phyloP scores from a whole-genome alignment of 495 filamentous ascomycete species.

The Melanomma pulvis-pyrius region DNA sequence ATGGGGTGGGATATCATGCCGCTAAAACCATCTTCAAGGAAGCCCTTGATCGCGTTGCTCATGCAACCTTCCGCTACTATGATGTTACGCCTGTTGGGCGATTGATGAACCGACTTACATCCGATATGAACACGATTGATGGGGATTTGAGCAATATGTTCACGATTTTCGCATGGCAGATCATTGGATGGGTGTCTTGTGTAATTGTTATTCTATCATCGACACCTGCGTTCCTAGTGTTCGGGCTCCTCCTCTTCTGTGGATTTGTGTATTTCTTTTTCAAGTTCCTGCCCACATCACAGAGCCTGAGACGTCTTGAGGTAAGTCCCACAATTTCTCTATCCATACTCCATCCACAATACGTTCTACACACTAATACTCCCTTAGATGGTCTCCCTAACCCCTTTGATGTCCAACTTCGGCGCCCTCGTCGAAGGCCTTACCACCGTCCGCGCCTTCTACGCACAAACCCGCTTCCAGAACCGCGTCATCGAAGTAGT shows the following conservation, averaged over 20 bases:
- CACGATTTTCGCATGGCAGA: conserved; percentile 63
- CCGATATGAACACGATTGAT: conserved; percentile 81
- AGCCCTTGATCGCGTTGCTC: conserved; percentile 68
- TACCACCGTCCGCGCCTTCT: conserved; percentile 73
- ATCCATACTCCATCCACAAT: neutral
- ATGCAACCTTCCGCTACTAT: conserved; percentile 84
- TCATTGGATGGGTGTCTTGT: conserved; percentile 70
- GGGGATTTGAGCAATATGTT: conserved; percentile 74
- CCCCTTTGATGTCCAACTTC: conserved; percentile 83
- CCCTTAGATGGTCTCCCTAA: conserved; percentile 69
- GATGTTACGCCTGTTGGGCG: conserved; percentile 82
- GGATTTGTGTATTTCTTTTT: conserved; percentile 70
- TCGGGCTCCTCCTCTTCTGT: conserved; percentile 64
- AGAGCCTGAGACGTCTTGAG: conserved; percentile 77
- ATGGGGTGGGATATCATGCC: conserved; percentile 72
- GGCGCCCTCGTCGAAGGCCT: conserved; percentile 77
- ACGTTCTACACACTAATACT: conserved; percentile 3
- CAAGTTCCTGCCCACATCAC: conserved; percentile 77
- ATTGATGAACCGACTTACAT: conserved; percentile 84
- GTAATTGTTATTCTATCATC: conserved; percentile 73
- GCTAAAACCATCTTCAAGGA: conserved; percentile 71
- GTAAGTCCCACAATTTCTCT: neutral
- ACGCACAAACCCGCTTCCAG: conserved; percentile 73
- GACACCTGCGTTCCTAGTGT: conserved; percentile 72
- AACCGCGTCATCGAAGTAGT: conserved; percentile 71